These are phyloP conservation scores for Fusarium circinatum DNA, from an alignment of 2,329 filamentous ascomycete genomes.

Conservation along the genomic window DNA sequence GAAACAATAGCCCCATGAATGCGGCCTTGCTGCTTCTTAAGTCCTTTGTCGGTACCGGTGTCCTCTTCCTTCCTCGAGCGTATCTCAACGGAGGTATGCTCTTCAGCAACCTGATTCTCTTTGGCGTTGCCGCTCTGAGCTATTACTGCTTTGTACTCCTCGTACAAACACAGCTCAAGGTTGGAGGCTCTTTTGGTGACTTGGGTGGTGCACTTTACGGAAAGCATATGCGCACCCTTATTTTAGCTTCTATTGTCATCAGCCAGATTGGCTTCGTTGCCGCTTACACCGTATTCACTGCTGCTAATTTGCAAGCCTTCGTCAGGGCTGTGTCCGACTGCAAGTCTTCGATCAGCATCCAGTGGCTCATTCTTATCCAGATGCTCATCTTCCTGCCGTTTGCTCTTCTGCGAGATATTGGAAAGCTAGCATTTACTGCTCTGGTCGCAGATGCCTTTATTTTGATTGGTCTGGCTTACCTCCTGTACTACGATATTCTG, in stretches of 20 bases:
- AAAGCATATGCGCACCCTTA: conserved; percentile 86
- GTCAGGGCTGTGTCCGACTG: conserved; percentile 92
- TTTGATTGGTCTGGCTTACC: conserved; percentile 87
- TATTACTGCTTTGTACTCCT: conserved; percentile 98
- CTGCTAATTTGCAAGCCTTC: conserved; percentile 94
- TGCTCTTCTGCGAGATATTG: conserved; percentile 93
- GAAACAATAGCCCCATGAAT: conserved; percentile 81
- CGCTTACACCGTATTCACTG: conserved; percentile 96
- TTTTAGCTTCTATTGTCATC: conserved; percentile 91
- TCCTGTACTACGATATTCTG: conserved; percentile 94
- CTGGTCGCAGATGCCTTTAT: conserved; percentile 96
- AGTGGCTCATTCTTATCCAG: conserved; percentile 91
- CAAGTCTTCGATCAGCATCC: conserved; percentile 84
- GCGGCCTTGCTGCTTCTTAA: conserved; percentile 90
- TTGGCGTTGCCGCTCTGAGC: conserved; percentile 84
- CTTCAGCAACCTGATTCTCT: conserved; percentile 92
- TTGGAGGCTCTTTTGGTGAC: conserved; percentile 96
- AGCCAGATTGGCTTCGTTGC: conserved; percentile 96
- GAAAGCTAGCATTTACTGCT: conserved; percentile 95
- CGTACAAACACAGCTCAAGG: conserved; percentile 83
- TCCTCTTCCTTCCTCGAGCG: conserved; percentile 90
- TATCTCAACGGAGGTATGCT: conserved; percentile 98
- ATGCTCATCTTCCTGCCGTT: conserved; percentile 95
- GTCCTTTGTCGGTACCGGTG: conserved; percentile 96
- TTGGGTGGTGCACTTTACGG: conserved; percentile 94